Evolutionary conservation across 2,329 filamentous ascomycete species (phyloP).

Genomic region (Escovopsis sp.): DNA sequence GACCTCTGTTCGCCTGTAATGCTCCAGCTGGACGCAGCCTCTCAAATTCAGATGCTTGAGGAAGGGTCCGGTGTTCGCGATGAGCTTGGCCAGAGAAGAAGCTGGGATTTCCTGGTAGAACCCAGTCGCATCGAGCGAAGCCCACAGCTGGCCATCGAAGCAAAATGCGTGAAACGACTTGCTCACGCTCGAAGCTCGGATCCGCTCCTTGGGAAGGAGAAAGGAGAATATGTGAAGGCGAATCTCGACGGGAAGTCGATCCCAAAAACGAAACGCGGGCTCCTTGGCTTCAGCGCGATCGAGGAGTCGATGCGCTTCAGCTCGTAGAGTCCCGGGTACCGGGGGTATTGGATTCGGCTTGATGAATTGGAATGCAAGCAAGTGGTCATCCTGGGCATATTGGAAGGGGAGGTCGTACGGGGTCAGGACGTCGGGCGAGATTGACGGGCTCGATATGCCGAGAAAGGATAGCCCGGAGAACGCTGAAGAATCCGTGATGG

Average conservation of each 20-base stretch:
- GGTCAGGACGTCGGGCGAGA: no score
- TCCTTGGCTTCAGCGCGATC: slow-evolving; percentile 10
- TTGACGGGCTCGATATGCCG: no score
- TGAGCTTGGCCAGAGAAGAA: slow-evolving; percentile 69
- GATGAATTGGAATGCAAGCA: no score
- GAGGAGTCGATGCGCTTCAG: no score
- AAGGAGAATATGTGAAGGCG: slow-evolving; percentile 64
- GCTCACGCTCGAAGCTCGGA: slow-evolving; percentile 62
- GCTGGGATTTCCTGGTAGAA: slow-evolving; percentile 83
- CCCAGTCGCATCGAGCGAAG: slow-evolving; percentile 64
- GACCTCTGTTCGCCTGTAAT: slow-evolving; percentile 62
- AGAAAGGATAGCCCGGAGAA: no score
- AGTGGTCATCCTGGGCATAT: no score
- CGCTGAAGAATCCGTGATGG: no score
- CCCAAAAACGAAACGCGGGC: slow-evolving; percentile 55
- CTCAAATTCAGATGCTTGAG: slow-evolving; percentile 80
- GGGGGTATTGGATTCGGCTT: no score
- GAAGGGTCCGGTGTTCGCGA: slow-evolving; percentile 74
- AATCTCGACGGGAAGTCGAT: slow-evolving; percentile 66
- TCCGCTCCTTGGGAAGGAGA: slow-evolving; percentile 65
- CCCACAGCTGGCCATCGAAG: slow-evolving; percentile 93
- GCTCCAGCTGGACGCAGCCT: slow-evolving; percentile 78
- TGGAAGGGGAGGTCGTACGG: no score
- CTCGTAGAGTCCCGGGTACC: no score
- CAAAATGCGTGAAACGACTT: slow-evolving; percentile 69